Base-by-base conservation (phyloP, 2,329 filamentous ascomycete species). In the Hirsutella rhossiliensis region DNA sequence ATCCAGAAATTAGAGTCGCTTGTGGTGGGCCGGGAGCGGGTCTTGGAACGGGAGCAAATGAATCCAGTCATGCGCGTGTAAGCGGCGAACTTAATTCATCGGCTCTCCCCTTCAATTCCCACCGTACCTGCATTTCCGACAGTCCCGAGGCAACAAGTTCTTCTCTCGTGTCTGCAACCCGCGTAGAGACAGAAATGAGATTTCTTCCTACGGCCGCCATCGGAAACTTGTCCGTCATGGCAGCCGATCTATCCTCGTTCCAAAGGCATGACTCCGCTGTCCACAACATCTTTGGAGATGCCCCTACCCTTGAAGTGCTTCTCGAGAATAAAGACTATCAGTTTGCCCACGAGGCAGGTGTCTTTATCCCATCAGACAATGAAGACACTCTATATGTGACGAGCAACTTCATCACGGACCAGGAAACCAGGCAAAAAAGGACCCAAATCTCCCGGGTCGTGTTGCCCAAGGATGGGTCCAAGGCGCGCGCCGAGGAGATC, bases 261-360 rank as follows among this genome's bases (percentile, higher is more conserved):
- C 17, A 11, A 15, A 41, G 43, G 11, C 47, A 50, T 23, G 18
- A 50, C 29, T 36, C 55, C 8, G n/a, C 45, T 2, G 54, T 42
- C 3, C 41, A 42, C 4, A 19, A 45, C 18, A 54, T 69, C 15
- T 55, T 64, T 23, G 67, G 67, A 2, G n/a, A 46, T 5, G 44
- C 46, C 3, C 64, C 65, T 5, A 54, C 49, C 11, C 47, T 70
- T 1, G 56, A 67, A 12, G 47, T 67, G 2, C 50, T 71, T 3
- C 50, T 60, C 23, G 59, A 67, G 46, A 62, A 64, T 41, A 49
- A 56, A 29, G 51, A 54, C 3, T 65, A 69, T 36, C 64, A 68
- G 0, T 73, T 73, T 42, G 70, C 69, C 2, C 71, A 75, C 47
- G 71, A 74, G 54, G 71, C 70, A 0, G 59, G 59, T 1, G 60